Evolutionary conservation across 345 rosid species (phyloP).

Genomic region (Ailanthus altissimus): DNA sequence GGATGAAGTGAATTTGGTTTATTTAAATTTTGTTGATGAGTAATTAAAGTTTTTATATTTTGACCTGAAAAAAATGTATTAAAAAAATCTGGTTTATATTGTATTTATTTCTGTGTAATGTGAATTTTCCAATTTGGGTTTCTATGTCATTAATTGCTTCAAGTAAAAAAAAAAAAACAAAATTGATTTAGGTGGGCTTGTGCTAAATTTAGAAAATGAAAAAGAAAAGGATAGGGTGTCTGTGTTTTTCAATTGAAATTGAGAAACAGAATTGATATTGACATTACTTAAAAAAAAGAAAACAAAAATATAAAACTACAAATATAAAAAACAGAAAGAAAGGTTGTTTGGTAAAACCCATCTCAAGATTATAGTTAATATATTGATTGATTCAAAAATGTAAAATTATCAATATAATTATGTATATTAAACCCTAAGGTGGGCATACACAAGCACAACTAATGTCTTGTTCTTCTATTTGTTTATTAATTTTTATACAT

Average conservation of each 20-base stretch:
- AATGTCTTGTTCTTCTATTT: too few relatives aligned
- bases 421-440: too few relatives aligned
- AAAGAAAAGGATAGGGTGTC: neutral
- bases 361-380: too few relatives aligned
- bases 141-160: neutral
- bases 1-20: too few relatives aligned
- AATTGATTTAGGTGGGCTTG: neutral
- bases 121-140: neutral
- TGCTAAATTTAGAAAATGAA: neutral
- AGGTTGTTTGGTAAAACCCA: neutral
- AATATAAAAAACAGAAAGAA: too few relatives aligned
- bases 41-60: neutral
- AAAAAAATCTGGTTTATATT: neutral
- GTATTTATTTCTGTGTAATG: too few relatives aligned
- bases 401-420: too few relatives aligned
- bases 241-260: constrained; percentile 1
- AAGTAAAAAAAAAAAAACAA: neutral
- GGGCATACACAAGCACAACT: too few relatives aligned
- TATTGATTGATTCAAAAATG: too few relatives aligned
- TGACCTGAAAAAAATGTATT: neutral
- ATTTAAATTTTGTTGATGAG: neutral
- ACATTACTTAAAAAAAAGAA: neutral
- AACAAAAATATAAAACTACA: neutral
- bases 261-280: neutral
- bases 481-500: too few relatives aligned